Evolutionary conservation across 2,329 filamentous ascomycete species (phyloP), one percentile per base, ranked within the genome.

Genomic region (Penicillium sp.): DNA sequence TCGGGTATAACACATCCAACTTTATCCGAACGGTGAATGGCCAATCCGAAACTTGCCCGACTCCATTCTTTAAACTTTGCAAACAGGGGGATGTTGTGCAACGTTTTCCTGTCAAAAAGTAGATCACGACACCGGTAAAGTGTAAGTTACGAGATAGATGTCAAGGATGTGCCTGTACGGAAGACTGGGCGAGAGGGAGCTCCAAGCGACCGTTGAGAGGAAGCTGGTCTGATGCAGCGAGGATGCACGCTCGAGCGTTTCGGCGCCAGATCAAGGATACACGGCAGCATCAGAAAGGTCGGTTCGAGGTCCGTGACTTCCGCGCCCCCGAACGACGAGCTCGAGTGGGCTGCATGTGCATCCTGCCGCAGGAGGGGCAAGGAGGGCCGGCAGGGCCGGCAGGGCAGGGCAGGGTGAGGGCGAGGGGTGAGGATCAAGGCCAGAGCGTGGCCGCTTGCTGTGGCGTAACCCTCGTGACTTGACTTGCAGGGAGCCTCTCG

Each of bases 401-500:
- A 44, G 37, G 30, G 30, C 29, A n/a, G n/a, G n/a, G n/a, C 24
- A 27, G 24, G 24, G 24, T 10, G 10, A 36, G 10, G 15, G 3
- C 33, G n/a, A 18, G 21, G 10, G 15, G 3, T 17, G n/a, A 18
- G 21, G 20, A 10, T 10, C 36, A 40, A 13, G 36, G 46, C 40
- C 40, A 36, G 26, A 24, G 13, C 33, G 13, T 27, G n/a, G 9
- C 24, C 12, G 15, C 7, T 17, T n/a, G 29, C 17, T 20, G 23
- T 18, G 34, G 44, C 17, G 24, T 24, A 26, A 42, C n/a, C 52
- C 56, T 53, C 56, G 61, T 62, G 61, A 63, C 45, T 54, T 54
- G 48, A 52, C 8, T 46, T 63, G 60, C 61, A 63, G 56, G 36
- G 48, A 57, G 54, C 58, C 54, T 58, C 58, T 59, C 37, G 50